Base-by-base conservation (phyloP, 1,139 yeast genomes). In the Sugiyamaella sp. region DNA sequence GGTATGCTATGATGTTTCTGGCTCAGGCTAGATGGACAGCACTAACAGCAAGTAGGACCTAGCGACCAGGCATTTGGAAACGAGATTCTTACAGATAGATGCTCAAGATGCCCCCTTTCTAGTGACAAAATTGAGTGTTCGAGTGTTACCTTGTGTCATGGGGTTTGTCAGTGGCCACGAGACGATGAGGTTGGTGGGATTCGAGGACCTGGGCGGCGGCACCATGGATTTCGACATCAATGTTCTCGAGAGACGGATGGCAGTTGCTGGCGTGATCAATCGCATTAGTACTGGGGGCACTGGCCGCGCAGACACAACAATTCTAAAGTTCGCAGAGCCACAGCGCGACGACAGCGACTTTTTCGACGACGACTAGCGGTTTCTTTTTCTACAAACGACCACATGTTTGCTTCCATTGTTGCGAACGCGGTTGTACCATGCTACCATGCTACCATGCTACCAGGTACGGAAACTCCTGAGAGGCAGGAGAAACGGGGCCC, bases 61-160 rank as follows among this genome's bases (percentile, higher is more conserved):
- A 21, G 84, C 95, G 0, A 75, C 75, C 51, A 81, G 79, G 57
- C 89, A 88, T 67, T 64, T 85, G 37, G 71, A 74, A 1, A 74
- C 87, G 1, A 76, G 76, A 57, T 80, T 86, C 54, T 69, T 82
- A 24, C 75, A 78, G 49, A 77, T 86, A n/a, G 74, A 78, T 54
- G 96, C 88, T 0, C 79, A 75, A 42, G 71, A 78, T 24, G 86
- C 91, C 0, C 90, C 95, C 1, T 89, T 89, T 64, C 71, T 89
- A 49, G 89, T 83, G 2, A 71, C 81, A 1, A 83, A 81, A 63
- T 74, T 89, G 46, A 72, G 74, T 1, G 74, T 89, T 48, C 81
- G 85, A 63, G 84, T 85, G 4, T 74, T 89, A 8, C 96, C 96
- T 0, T 85, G 84, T 62, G 83, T 87, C 4, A 71, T 85, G 1